Conservation (phyloP, 202 grass and related monocot genomes). For the Sporobolus alterniflorus region DNA sequence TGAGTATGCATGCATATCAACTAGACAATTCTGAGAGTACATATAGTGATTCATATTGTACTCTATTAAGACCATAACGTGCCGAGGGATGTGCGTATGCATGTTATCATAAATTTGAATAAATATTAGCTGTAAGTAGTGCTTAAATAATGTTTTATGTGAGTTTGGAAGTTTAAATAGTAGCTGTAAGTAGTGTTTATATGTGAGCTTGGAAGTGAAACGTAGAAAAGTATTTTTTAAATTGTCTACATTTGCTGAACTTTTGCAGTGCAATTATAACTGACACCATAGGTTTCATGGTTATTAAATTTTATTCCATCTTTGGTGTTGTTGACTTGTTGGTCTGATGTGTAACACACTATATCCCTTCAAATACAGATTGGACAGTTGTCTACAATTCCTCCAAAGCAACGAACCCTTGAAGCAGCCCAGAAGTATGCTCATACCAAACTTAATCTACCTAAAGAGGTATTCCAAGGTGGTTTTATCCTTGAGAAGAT, state of each 20-base stretch:
- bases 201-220: not conserved
- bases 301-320: not conserved
- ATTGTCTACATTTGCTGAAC: not conserved
- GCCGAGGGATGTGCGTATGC: not conserved
- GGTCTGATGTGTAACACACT: slow-evolving; percentile 31
- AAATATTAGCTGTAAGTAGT: not conserved
- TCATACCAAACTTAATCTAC: slow-evolving; percentile 67
- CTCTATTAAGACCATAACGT: not conserved
- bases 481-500: slow-evolving; percentile 99
- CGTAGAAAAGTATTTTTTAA: not conserved
- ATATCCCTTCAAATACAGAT: slow-evolving; percentile 62
- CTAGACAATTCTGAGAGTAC: not conserved
- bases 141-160: not conserved
- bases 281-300: slow-evolving; percentile 11
- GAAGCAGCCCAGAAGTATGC: slow-evolving; percentile 74
- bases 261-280: slow-evolving; percentile 11
- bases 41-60: slow-evolving; percentile 4
- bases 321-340: not conserved
- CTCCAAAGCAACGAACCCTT: slow-evolving; percentile 84
- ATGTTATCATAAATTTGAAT: slow-evolving; percentile 1
- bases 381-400: slow-evolving; percentile 88
- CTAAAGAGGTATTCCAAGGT: slow-evolving; percentile 88
- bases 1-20: slow-evolving; percentile 5
- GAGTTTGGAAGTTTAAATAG: not conserved
- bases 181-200: not conserved